Evolutionary conservation across 345 rosid species (phyloP), one percentile per base, ranked within the genome.

Genomic region (Lepidium sativum): DNA sequence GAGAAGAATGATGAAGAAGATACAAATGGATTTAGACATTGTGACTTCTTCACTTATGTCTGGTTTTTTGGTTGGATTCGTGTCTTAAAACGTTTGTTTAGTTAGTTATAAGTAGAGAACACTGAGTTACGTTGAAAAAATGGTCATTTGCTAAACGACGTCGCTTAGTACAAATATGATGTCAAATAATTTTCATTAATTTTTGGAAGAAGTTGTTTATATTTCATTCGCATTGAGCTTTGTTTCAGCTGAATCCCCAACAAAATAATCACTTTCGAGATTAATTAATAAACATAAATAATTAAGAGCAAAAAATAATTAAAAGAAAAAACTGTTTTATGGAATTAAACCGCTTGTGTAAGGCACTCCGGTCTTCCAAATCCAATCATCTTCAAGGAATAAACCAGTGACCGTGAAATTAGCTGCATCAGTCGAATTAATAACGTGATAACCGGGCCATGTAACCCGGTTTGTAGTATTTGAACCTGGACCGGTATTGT

Each of bases 401-500:
- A 89, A 82, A 48, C 65, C 74, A 9, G 82, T 62, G 32, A 82
- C 80, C 0, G 97, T 87, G 62, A 86, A 89, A 78, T 80, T 84
- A 15, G 82, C 82, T 2, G 96, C 98, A 18, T 89, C 94, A 8
- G 83, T 77, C 3, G 85, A 67, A 41, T 79, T 75, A 20, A 87
- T 83, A 48, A 78, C 41, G 32, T 81, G 89, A 72, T 75, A 89
- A 65, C 96, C 94, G 0, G 81, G 71, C 97, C 98, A 89, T 0
- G 80, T 77, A 10, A 92, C 96, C 62, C 98, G 78, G 5, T 50
- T 59, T 14, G 78, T 60, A 1, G 84, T 86, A 63, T 80, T 45
- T 6, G 98, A 84, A 2, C 97, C 94, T 0, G 88, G 88, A 8
- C 98, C 98, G 0, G 77, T 71, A 27, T 89, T 92, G 9, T 71